Conservation (phyloP, 805 yeast species). For the Candida silvatica region DNA sequence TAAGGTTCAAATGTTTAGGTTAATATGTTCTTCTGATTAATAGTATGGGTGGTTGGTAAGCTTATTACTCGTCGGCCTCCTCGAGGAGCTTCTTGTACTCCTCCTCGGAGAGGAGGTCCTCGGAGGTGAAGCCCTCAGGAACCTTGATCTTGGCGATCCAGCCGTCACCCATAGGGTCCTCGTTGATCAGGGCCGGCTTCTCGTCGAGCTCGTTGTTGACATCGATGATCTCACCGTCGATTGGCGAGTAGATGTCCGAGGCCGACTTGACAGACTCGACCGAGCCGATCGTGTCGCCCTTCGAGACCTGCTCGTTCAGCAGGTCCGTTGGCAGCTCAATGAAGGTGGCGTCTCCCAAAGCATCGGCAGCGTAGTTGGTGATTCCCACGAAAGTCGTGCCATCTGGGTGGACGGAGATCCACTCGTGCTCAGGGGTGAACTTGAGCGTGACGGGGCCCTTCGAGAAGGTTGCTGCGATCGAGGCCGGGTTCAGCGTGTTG, state of each 20-base stretch:
- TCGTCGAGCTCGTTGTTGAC: constrained; percentile 59
- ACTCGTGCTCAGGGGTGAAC: constrained; percentile 89
- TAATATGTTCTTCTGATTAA: too few relatives aligned
- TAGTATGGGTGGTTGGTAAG: too few relatives aligned
- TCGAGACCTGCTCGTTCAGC: constrained; percentile 30
- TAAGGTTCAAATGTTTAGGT: too few relatives aligned
- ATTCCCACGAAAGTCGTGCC: constrained; percentile 82
- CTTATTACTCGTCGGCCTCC: constrained; percentile 32
- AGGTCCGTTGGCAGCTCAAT: constrained; percentile 68
- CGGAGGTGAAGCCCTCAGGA: constrained; percentile 24
- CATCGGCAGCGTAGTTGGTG: constrained; percentile 91
- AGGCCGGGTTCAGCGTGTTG: constrained; percentile 23
- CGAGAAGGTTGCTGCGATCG: constrained; percentile 23
- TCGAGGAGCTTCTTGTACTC: constrained; percentile 51
- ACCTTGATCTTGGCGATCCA: constrained; percentile 82
- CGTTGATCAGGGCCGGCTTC: constrained; percentile 71
- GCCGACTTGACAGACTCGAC: constrained; percentile 95
- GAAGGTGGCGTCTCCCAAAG: constrained; percentile 93
- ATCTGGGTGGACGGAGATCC: constrained; percentile 83
- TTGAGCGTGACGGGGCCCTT: constrained; percentile 41
- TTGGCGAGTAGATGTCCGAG: constrained; percentile 85
- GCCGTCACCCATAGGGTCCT: constrained; percentile 89
- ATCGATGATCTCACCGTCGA: constrained; percentile 66
- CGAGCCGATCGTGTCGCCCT: constrained; percentile 83
- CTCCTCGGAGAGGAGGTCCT: constrained; percentile 43